A percentile compares a stretch with the other conserved stretches of the same genome.
Evolutionary conservation across 139 green algal species (phyloP).

Genomic region (Pleodorina starrii): DNA sequence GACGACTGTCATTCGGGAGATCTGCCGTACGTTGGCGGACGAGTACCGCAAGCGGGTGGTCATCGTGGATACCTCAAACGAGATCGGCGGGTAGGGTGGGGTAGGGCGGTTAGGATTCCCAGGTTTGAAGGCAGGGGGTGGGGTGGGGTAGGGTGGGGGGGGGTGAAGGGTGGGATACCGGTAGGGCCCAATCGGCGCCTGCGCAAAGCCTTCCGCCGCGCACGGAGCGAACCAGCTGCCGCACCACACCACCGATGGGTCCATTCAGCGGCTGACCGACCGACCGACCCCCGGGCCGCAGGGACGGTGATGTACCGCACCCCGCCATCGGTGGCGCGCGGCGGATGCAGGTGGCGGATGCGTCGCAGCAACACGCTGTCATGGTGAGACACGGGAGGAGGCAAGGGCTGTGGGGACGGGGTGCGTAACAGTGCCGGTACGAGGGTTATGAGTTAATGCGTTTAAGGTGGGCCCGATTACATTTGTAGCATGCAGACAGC

Average conservation of each 20-base stretch:
- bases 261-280: too few species aligned
- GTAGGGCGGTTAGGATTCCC: background rate
- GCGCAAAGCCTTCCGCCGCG: too few species aligned
- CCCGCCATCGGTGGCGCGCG: conserved; percentile 93
- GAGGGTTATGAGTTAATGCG: too few species aligned
- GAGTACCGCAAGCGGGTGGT: conserved; percentile 84
- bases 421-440: too few species aligned
- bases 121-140: background rate
- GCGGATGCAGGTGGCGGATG: conserved; percentile 96
- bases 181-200: too few species aligned
- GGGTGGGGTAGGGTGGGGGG: background rate
- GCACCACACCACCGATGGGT: too few species aligned
- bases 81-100: conserved; percentile 85
- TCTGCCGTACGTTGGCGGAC: conserved; percentile 91
- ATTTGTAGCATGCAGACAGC: too few species aligned
- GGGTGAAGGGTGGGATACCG: too few species aligned
- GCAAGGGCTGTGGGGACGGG: too few species aligned
- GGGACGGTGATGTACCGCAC: conserved; percentile 90
- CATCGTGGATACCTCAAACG: conserved; percentile 95
- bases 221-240: too few species aligned
- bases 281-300: too few species aligned
- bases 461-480: too few species aligned
- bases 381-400: conserved; percentile 81
- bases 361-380: conserved; percentile 88
- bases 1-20: conserved; percentile 95